phyloP scores from a whole-genome alignment of 192 early-diverging fungal species.

The Radiomyces spectabilis region DNA sequence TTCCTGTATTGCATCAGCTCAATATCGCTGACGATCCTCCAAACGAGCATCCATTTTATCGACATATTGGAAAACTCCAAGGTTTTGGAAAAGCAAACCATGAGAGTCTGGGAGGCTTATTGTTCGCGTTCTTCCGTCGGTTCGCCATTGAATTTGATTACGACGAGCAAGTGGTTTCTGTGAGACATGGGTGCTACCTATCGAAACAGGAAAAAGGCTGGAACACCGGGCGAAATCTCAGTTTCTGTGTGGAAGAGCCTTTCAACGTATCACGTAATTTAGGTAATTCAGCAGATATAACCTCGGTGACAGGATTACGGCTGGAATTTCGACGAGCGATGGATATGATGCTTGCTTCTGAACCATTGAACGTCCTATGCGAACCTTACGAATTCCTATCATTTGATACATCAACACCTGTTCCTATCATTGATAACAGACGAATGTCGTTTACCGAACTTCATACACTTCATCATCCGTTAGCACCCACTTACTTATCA shows the following conservation, averaged over 20 bases:
- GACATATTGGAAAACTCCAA: constrained; percentile 54
- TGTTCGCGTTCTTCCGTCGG: constrained; percentile 80
- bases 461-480: neutral
- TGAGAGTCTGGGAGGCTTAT: constrained; percentile 69
- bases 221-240: constrained; percentile 62
- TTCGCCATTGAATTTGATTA: constrained; percentile 85
- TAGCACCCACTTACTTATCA: neutral
- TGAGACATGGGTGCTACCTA: constrained; percentile 72
- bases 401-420: neutral
- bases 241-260: constrained; percentile 91
- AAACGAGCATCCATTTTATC: constrained; percentile 70
- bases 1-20: constrained; percentile 74
- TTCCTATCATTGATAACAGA: neutral
- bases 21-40: constrained; percentile 47
- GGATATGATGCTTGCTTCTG: constrained; percentile 8
- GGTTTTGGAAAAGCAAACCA: constrained; percentile 64
- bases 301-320: constrained; percentile 68
- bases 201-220: constrained; percentile 83
- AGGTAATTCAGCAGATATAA: constrained; percentile 81
- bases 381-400: constrained; percentile 6
- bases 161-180: constrained; percentile 67
- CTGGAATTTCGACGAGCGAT: constrained; percentile 77
- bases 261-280: constrained; percentile 84
- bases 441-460: neutral
- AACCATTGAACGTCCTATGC: constrained; percentile 4